These are phyloP conservation scores for Eucalyptus marginata DNA, from an alignment of 345 rosid species.

Conservation along the genomic window DNA sequence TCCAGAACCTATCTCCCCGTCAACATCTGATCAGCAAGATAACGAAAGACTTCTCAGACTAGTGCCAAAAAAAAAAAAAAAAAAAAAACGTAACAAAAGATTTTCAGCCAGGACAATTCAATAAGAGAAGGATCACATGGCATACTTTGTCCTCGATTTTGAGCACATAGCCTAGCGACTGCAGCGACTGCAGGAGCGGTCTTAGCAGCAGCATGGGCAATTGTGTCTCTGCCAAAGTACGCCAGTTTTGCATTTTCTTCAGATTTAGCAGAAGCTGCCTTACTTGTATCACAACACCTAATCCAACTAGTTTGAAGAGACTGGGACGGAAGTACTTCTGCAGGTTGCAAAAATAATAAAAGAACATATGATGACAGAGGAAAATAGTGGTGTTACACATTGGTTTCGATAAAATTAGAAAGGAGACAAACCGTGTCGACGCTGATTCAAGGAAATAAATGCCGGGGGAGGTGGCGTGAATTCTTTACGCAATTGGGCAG, in stretches of 20 bases:
- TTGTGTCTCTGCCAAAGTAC: not conserved
- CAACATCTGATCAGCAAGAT: not conserved
- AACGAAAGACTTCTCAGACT: not conserved
- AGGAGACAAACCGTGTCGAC: not conserved
- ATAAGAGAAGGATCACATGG: not conserved
- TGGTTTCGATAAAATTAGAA: not conserved
- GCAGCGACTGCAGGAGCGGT: not conserved
- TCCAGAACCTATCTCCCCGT: not conserved
- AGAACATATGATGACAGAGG: not conserved
- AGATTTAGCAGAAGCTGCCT: not conserved
- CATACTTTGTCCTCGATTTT: not conserved
- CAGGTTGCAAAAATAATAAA: not conserved
- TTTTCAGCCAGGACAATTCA: not conserved
- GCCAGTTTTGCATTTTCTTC: not conserved
- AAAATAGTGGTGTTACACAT: not conserved
- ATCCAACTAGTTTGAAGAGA: not conserved
- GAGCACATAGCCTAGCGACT: not conserved
- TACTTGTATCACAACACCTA: not conserved
- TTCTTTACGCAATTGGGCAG: not conserved
- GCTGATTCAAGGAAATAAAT: not conserved
- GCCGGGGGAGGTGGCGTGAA: not conserved
- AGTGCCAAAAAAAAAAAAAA: not conserved
- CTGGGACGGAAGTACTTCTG: not conserved
- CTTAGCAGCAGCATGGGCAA: not conserved
- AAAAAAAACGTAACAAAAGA: not conserved